Evolutionary conservation across 352 stramenopile species (phyloP), one percentile per base, ranked within the genome.

Genomic region (Saprolegnia diclina): DNA sequence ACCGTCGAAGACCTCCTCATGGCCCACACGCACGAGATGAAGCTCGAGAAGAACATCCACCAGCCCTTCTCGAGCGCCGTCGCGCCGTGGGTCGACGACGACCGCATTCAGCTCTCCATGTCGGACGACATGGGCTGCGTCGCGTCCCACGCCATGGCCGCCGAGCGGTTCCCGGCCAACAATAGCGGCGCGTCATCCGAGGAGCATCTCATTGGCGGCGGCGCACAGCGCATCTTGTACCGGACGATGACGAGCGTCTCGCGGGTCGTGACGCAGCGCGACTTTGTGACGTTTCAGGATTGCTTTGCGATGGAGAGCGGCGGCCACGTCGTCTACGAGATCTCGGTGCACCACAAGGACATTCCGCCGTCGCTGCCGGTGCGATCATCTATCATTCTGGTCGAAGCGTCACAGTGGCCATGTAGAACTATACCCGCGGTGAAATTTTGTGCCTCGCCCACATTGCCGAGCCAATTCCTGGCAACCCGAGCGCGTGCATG

Each of bases 251-350:
- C 57, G 57, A 37, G 35, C 21, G 35, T 42, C 21, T 56, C 57
- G 16, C 19, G 35, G 18, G 57, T 66, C 42, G 19, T 66, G 16
- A 54, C 57, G 21, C 37, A 40, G 21, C 37, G 57, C 13, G 57
- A 66, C 57, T 66, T 66, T 66, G 57, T 66, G 37, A 66, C 57
- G 38, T 66, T 66, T 24, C 57, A 66, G 32, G 57, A 66, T 21
- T 66, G 57, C 40, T 66, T 66, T 55, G 24, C 57, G 6, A 66
- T 66, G 57, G 38, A 29, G 5, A 66, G 55, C 26, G 57, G 57
- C 40, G 57, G 35, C 19, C 57, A 66, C n/a, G n/a, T 24, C 3
- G 57, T 66, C 14, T 66, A 66, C 29, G 57, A 66, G 21, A 53
- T 66, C 22, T 66, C 57, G 7, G 57, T 66, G 18, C 37, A 66